A percentile compares a stretch with the other conserved stretches of the same genome.
Conservation (phyloP, 2,329 filamentous ascomycete genomes). For the Fusarium sp. region DNA sequence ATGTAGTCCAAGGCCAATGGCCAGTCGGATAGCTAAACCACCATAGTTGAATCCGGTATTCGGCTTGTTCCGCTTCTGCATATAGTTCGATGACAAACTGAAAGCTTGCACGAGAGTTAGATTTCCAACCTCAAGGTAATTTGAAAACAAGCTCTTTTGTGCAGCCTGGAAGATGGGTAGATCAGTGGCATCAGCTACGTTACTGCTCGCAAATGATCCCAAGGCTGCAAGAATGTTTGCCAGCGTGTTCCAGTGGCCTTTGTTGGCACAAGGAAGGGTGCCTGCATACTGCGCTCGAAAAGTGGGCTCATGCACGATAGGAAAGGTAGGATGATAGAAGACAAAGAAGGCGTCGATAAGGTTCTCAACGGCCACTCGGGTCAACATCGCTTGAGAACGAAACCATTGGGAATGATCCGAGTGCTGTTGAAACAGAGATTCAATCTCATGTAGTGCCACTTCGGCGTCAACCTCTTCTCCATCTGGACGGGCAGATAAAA, state of each 20-base stretch:
- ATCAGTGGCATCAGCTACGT: constrained; percentile 2
- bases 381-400: constrained; percentile 26
- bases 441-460: constrained; percentile 20
- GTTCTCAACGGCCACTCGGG: constrained; percentile 19
- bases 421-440: constrained; percentile 26
- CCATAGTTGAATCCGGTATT: constrained; percentile 24
- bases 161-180: constrained; percentile 19
- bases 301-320: constrained; percentile 28
- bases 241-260: constrained; percentile 15
- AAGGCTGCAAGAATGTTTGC: constrained; percentile 14
- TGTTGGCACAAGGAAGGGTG: constrained; percentile 14
- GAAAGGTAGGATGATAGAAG: constrained; percentile 19
- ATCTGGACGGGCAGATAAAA: constrained; percentile 23
- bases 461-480: constrained; percentile 23
- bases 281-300: constrained; percentile 24
- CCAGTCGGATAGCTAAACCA: constrained; percentile 15
- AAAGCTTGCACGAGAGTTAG: constrained; percentile 25
- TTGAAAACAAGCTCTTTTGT: constrained; percentile 18
- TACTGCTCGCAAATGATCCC: constrained; percentile 17
- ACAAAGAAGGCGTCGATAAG: constrained; percentile 23
- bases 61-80: constrained; percentile 27
- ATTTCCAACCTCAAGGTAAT: constrained; percentile 24
- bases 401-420: constrained; percentile 27
- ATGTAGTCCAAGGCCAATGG: constrained; percentile 14
- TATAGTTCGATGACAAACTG: constrained; percentile 4